Evolutionary conservation across 2,329 filamentous ascomycete species (phyloP).

Genomic region (Penicillium expansum): DNA sequence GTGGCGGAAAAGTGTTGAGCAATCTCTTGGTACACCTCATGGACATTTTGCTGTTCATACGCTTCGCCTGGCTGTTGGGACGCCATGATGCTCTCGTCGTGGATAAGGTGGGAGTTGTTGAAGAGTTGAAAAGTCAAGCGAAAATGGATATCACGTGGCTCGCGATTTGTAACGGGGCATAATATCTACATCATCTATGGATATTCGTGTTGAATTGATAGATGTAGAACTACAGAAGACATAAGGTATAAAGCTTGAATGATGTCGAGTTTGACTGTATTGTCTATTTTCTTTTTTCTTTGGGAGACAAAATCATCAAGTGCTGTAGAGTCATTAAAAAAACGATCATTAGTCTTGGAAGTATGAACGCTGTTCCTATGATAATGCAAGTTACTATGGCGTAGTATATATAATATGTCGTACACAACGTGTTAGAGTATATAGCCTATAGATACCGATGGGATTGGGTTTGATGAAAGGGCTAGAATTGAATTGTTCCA

Average conservation of each 20-base stretch:
- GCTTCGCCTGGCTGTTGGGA: constrained; percentile 20
- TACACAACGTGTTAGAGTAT: neutral
- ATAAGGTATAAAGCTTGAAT: neutral
- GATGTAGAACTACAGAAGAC: neutral
- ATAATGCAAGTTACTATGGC: neutral
- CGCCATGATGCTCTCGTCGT: constrained; percentile 8
- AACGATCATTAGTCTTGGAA: neutral
- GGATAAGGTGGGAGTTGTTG: constrained; percentile 6
- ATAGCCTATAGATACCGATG: neutral
- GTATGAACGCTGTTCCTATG: neutral
- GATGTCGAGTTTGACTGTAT: neutral
- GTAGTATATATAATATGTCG: too few relatives aligned
- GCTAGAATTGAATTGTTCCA: neutral
- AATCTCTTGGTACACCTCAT: constrained; percentile 73
- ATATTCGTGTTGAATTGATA: neutral
- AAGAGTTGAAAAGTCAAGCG: constrained; percentile 11
- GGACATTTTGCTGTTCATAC: constrained; percentile 86
- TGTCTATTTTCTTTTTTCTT: too few relatives aligned
- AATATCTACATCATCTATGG: neutral
- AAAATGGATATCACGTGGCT: constrained; percentile 18
- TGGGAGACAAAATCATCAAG: too few relatives aligned
- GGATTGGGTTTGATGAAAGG: too few relatives aligned
- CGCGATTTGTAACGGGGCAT: neutral
- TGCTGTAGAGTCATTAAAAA: neutral
- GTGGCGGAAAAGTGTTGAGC: constrained; percentile 51